Base-by-base conservation (phyloP, 2,329 filamentous ascomycete genomes). In the Trichoderma oligosporum region DNA sequence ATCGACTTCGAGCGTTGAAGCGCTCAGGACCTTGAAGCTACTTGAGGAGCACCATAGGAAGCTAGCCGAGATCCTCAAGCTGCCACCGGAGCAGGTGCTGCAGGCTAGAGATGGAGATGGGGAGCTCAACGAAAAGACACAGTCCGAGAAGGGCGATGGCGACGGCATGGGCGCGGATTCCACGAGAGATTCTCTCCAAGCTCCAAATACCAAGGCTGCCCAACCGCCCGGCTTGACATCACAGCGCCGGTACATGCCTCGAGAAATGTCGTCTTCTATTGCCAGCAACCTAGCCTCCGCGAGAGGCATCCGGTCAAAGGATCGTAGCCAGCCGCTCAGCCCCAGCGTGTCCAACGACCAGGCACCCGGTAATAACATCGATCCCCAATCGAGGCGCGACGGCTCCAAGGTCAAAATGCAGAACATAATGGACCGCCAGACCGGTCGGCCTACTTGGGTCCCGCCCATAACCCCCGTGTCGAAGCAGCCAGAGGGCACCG, bases 251-350 rank as follows among this genome's bases (percentile, higher is more conserved):
- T 78, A 79, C 76, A 68, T 83, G 70, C 78, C 83, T 24, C 84
- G 90, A 57, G 87, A 92, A 58, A 76, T 87, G 58, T 84, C 86
- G 2, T 90, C 90, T 1, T 95, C 91, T 1, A 95, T 96, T 60
- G 91, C 90, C 24, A 96, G 84, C 73, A 95, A 95, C 66, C 76
- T 96, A 41, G 91, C 91, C 12, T 91, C 90, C 12, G 91, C 91
- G 29, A 82, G 91, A 62, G 91, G 91, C 16, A 96, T 96, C 64
- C 79, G 81, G 20, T 79, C 81, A 56, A 81, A 80, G 60, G 81
- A 84, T 59, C 80, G 86, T 60, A 81, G 84, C 22, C 85, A 87
- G 60, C 86, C 87, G 2, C 80, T 85, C 9, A 87, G 83, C 4
- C 87, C 89, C 0, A 87, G 88, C 56, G 75, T 92, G 18, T 90